A percentile compares a stretch with the other conserved stretches of the same genome.
Evolutionary conservation across 1,284 basidiomycete genomes (phyloP).

Genomic region (Phylloboletellus chloephorus): DNA sequence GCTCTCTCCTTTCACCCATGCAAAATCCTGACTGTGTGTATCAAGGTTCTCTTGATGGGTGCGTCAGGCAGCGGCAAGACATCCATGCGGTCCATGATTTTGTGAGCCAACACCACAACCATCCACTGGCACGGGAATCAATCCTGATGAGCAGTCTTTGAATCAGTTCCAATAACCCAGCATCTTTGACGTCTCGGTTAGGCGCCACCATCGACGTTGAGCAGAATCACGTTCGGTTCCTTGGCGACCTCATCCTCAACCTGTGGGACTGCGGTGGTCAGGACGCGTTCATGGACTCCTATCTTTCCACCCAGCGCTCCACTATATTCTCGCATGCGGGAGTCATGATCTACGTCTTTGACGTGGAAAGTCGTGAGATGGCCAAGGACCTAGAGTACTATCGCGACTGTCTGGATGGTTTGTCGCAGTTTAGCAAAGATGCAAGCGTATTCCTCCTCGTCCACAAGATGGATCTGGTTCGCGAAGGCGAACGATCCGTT

Average conservation of each 20-base stretch:
- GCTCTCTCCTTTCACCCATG: slow-evolving; percentile 1
- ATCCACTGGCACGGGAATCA: background rate
- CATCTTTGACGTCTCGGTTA: slow-evolving; percentile 84
- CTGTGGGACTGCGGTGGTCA: slow-evolving; percentile 99
- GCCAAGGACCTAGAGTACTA: slow-evolving; percentile 83
- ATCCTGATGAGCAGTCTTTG: slow-evolving; percentile 4
- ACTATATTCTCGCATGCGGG: slow-evolving; percentile 96
- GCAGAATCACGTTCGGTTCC: slow-evolving; percentile 94
- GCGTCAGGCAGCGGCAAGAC: slow-evolving; percentile 89
- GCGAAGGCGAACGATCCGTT: slow-evolving; percentile 49
- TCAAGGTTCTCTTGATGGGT: slow-evolving; percentile 88
- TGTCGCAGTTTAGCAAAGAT: slow-evolving; percentile 72
- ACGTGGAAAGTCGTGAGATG: slow-evolving; percentile 75
- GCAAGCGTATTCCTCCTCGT: slow-evolving; percentile 88
- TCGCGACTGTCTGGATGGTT: slow-evolving; percentile 76
- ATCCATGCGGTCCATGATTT: slow-evolving; percentile 98
- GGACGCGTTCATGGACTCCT: slow-evolving; percentile 96
- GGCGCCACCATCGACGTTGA: slow-evolving; percentile 98
- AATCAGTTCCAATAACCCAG: slow-evolving; percentile 86
- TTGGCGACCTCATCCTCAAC: slow-evolving; percentile 90
- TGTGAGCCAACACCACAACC: slow-evolving; percentile 51
- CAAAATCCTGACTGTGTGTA: slow-evolving; percentile 2
- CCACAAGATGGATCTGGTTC: slow-evolving; percentile 93
- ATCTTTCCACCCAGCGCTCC: slow-evolving; percentile 83
- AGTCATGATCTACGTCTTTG: slow-evolving; percentile 97